Base-by-base conservation (phyloP, 129 eudicot genomes). In the Artemisia tridentata region DNA sequence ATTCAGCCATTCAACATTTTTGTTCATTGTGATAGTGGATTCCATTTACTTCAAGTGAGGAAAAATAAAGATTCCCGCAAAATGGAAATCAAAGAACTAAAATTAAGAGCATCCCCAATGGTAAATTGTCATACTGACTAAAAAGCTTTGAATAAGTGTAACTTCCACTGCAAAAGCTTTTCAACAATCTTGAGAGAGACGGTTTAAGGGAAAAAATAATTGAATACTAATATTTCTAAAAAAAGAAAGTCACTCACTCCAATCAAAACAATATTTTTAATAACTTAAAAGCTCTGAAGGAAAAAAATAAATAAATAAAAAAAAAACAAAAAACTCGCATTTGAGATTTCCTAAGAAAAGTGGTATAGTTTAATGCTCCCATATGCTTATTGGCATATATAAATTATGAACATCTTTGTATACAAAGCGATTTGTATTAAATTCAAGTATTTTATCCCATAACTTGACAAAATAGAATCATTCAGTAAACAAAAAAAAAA, bases 391-490 rank as follows among this genome's bases (percentile, higher is more conserved):
- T 10, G 16, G 38, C 11, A 58, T 58, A 21, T 58, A 14, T 50
- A 58, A 58, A 58, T 19, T 2, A 10, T 23, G 13, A 3, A 59
- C 12, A 59, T 59, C 34, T 59, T 20, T 29, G 15, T 61, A 61
- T 61, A 18, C 25, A 9, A 21, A 38, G 10, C 11, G 9, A 8
- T 38, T 38, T 12, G 11, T 11, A 48, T 8, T 11, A 43, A 64
- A 14, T 31, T 19, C 4, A 54, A 43, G 14, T 74, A 19, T 46
- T 7, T 50, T 16, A 29, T 52, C 15, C 59, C 60, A 29, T 49
- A 62, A 7, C 13, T 72, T 61, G 38, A 48, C 15, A 2, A 17
- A 73, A 31, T 18, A 74, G n/a, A n/a, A 21, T 51, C 59, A 48
- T 13, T 23, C 14, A 61, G 54, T 18, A 48, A 50, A 38, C 45